Evolutionary conservation across 371 early-diverging fungal genomes (phyloP).

Genomic region (Mucor sp.): DNA sequence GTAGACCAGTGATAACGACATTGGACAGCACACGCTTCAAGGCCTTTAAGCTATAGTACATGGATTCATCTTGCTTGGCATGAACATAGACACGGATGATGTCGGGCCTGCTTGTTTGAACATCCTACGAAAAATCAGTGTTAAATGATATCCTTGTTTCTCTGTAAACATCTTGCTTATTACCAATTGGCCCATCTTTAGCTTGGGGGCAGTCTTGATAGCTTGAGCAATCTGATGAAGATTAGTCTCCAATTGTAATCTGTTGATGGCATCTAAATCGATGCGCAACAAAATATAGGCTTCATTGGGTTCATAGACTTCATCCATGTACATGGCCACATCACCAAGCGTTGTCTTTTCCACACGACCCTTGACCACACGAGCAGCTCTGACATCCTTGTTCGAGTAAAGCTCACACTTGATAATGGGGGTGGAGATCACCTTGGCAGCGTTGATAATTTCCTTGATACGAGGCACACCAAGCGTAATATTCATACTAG

Average conservation of each 20-base stretch:
- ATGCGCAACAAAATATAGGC: conserved; percentile 81
- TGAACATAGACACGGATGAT: conserved; percentile 75
- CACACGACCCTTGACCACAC: conserved; percentile 94
- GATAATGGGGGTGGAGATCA: conserved; percentile 96
- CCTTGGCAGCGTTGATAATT: conserved; percentile 92
- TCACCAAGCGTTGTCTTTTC: conserved; percentile 91
- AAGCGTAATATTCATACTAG: conserved; percentile 98
- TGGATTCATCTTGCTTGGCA: conserved; percentile 66
- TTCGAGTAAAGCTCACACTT: conserved; percentile 75
- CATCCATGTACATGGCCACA: conserved; percentile 90
- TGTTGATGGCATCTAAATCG: conserved; percentile 78
- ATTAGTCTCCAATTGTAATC: conserved; percentile 83
- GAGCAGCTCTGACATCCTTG: conserved; percentile 74
- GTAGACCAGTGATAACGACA: conserved; percentile 88
- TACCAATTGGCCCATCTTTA: conserved; percentile 78
- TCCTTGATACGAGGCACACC: conserved; percentile 99
- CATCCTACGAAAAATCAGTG: conserved; percentile 47
- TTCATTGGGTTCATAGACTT: conserved; percentile 78
- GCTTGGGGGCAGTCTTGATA: conserved; percentile 79
- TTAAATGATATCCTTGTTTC: neutral
- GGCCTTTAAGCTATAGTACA: conserved; percentile 78
- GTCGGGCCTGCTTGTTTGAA: conserved; percentile 74
- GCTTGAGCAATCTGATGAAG: conserved; percentile 78
- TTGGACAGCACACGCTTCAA: conserved; percentile 85
- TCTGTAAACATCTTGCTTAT: neutral